These are phyloP conservation scores for Neoconidiobolus thromboides DNA, from an alignment of 371 early-diverging fungal species.

Conservation along the genomic window DNA sequence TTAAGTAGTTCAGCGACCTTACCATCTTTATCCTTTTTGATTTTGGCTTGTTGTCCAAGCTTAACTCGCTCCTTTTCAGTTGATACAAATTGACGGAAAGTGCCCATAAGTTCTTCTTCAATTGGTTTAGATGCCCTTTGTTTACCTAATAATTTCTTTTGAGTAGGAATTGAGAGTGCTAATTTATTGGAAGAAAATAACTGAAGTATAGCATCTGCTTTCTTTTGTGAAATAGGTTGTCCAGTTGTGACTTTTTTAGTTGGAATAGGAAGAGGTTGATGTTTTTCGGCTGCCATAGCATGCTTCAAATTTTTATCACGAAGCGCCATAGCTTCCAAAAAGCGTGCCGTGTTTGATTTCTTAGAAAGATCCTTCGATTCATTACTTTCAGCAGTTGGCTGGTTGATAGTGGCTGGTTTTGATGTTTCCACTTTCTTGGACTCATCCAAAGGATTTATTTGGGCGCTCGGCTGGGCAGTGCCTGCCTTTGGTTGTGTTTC, in stretches of 20 bases:
- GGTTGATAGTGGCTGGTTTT: constrained; percentile 7
- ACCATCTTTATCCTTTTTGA: constrained; percentile 46
- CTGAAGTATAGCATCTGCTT: neutral
- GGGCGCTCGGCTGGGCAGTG: too few species aligned
- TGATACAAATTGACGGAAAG: constrained; percentile 42
- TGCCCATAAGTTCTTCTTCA: constrained; percentile 34
- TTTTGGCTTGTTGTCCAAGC: constrained; percentile 46
- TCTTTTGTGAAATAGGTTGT: constrained; percentile 4
- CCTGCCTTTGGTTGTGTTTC: too few species aligned
- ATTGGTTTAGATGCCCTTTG: constrained; percentile 17
- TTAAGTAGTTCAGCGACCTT: constrained; percentile 56
- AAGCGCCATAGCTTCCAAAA: too few species aligned
- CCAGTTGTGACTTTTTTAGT: constrained; percentile 1
- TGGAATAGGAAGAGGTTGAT: neutral
- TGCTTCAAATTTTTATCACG: too few species aligned
- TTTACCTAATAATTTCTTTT: constrained; percentile 4
- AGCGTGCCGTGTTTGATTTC: too few species aligned
- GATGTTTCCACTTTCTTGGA: neutral
- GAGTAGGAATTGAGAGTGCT: constrained; percentile 2
- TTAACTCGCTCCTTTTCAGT: constrained; percentile 65
- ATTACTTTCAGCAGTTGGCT: constrained; percentile 1
- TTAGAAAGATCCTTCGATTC: too few species aligned
- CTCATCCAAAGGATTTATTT: too few species aligned
- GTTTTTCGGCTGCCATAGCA: too few species aligned
- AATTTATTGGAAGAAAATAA: constrained; percentile 1